phyloP scores from a whole-genome alignment of 371 early-diverging fungal genomes.

The Zopfochytrium polystomum region DNA sequence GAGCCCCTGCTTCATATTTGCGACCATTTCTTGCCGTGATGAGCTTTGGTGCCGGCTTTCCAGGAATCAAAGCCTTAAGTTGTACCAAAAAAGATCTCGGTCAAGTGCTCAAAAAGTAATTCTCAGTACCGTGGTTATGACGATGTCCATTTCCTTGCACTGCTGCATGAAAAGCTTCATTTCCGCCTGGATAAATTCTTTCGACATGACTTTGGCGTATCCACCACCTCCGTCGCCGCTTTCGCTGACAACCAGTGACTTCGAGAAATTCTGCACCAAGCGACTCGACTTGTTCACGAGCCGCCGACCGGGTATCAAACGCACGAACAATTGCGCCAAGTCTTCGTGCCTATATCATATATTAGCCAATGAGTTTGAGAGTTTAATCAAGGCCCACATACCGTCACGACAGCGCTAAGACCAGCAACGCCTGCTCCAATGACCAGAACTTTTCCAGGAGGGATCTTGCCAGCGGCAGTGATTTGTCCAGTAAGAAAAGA shows the following conservation, averaged over 20 bases:
- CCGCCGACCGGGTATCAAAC: slow-evolving; percentile 33
- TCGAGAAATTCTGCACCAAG: slow-evolving; percentile 36
- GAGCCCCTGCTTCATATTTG: slow-evolving; percentile 33
- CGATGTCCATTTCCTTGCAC: slow-evolving; percentile 34
- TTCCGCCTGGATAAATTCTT: slow-evolving; percentile 34
- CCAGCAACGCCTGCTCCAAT: slow-evolving; percentile 42
- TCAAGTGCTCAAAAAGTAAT: no score
- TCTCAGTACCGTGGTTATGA: slow-evolving; percentile 35
- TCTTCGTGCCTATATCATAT: no score
- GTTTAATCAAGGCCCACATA: no score
- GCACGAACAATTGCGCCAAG: slow-evolving; percentile 37
- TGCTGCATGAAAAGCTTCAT: slow-evolving; percentile 31
- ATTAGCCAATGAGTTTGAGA: no score
- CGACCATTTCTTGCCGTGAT: slow-evolving; percentile 30
- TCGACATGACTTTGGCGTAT: slow-evolving; percentile 34
- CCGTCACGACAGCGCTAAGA: slow-evolving; percentile 32
- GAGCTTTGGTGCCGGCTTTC: slow-evolving; percentile 33
- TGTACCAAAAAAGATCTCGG: not conserved
- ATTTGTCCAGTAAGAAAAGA: slow-evolving; percentile 36
- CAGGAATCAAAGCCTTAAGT: slow-evolving; percentile 33
- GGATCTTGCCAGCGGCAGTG: slow-evolving; percentile 40
- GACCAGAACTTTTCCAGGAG: slow-evolving; percentile 33
- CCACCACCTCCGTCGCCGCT: slow-evolving; percentile 35
- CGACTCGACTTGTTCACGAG: slow-evolving; percentile 33
- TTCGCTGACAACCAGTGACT: slow-evolving; percentile 26